Evolutionary conservation across 495 filamentous ascomycete species (phyloP).

Genomic region (Hypoxylon cercidicola): DNA sequence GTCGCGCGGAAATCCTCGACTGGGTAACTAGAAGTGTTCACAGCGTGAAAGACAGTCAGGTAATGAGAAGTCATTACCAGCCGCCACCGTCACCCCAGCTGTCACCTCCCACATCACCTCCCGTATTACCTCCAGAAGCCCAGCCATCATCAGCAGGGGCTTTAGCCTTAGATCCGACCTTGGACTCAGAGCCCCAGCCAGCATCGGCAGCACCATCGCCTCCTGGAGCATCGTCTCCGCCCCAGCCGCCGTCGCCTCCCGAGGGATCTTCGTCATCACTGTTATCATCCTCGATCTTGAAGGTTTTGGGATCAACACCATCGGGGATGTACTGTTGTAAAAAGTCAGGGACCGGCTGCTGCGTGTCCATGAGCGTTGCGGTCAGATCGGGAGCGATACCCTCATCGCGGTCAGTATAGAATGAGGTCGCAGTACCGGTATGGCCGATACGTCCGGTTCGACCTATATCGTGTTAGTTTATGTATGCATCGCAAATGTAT

Average conservation of each 20-base stretch:
- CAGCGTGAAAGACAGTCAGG: too few species aligned
- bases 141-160: slow-evolving; percentile 10
- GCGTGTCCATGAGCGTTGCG: slow-evolving; percentile 81
- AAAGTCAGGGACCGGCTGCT: slow-evolving; percentile 84
- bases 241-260: slow-evolving; percentile 41
- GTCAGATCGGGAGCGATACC: slow-evolving; percentile 75
- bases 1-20: background rate
- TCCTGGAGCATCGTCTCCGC: slow-evolving; percentile 17
- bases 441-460: slow-evolving; percentile 96
- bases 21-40: too few species aligned
- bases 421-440: slow-evolving; percentile 84
- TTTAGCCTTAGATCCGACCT: background rate
- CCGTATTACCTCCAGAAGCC: slow-evolving; percentile 2
- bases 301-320: slow-evolving; percentile 53
- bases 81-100: slow-evolving; percentile 4
- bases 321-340: slow-evolving; percentile 70
- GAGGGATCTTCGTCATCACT: slow-evolving; percentile 60
- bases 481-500: background rate
- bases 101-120: background rate
- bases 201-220: slow-evolving; percentile 14
- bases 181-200: slow-evolving; percentile 13
- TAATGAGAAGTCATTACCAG: slow-evolving; percentile 1
- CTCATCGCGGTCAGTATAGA: slow-evolving; percentile 77
- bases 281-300: slow-evolving; percentile 71
- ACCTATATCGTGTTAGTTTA: slow-evolving; percentile 61